Conservation (phyloP, 805 yeast species). For the Metschnikowia reukaufii region DNA sequence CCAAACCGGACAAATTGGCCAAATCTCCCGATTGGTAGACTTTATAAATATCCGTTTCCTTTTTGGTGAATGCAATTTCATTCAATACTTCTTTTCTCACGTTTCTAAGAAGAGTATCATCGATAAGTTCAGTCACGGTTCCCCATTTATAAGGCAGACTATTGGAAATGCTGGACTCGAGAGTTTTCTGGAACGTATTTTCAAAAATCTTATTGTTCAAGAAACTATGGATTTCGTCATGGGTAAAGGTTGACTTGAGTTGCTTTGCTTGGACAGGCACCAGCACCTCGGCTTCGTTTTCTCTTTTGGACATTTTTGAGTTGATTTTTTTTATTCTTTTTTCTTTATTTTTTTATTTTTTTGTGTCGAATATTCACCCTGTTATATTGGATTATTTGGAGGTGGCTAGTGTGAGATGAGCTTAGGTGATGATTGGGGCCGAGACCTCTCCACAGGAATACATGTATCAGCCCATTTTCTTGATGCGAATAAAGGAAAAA, state of each 20-base stretch:
- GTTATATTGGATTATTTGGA: neutral
- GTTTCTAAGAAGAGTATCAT: conserved; percentile 71
- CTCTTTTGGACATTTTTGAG: conserved; percentile 16
- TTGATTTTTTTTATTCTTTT: neutral
- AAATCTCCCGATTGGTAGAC: conserved; percentile 88
- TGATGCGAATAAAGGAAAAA: too few relatives aligned
- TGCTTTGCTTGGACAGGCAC: conserved; percentile 3
- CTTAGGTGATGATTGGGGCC: conserved; percentile 1
- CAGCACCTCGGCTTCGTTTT: neutral
- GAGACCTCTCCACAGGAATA: neutral
- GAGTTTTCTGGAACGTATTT: conserved; percentile 33
- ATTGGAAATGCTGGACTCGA: conserved; percentile 46
- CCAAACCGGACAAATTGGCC: conserved; percentile 85
- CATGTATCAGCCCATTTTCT: conserved; percentile 1
- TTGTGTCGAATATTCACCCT: neutral
- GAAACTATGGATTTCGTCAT: conserved; percentile 38
- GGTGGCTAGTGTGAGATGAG: neutral
- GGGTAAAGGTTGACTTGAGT: conserved; percentile 20
- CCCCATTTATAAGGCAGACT: conserved; percentile 92
- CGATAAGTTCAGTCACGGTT: conserved; percentile 66
- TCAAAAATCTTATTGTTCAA: conserved; percentile 54
- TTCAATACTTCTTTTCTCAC: conserved; percentile 83
- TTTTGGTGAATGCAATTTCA: conserved; percentile 86
- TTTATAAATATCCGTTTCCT: conserved; percentile 96
- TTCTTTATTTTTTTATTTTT: neutral